Evolutionary conservation across 495 filamentous ascomycete genomes (phyloP).

Genomic region (Neurospora sublineolata): DNA sequence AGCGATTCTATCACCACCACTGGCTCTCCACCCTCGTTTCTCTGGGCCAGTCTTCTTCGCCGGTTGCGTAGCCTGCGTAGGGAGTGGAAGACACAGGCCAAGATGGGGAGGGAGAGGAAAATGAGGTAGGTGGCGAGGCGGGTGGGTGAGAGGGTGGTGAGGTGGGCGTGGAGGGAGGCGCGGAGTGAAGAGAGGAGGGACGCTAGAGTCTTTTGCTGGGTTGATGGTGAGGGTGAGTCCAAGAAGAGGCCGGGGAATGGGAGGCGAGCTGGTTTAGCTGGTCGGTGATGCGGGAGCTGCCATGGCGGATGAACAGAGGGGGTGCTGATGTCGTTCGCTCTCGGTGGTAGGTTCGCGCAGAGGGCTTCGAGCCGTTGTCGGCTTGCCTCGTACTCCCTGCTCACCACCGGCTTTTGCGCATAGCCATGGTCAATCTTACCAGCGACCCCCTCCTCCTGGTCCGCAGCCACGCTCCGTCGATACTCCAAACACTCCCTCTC

Average conservation of each 20-base stretch:
- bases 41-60: not conserved
- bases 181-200: not conserved
- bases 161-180: not conserved
- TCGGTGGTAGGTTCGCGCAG: not conserved
- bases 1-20: not conserved
- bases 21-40: not conserved
- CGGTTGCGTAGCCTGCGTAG: not conserved
- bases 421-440: not conserved
- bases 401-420: not conserved
- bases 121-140: not conserved
- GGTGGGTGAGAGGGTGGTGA: not conserved
- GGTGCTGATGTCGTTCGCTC: not conserved
- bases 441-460: not conserved
- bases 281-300: slow-evolving; percentile 9
- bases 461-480: not conserved
- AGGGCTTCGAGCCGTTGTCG: not conserved
- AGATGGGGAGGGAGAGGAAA: not conserved
- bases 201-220: slow-evolving; percentile 12
- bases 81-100: not conserved
- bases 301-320: slow-evolving; percentile 6
- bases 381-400: not conserved
- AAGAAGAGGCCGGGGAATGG: slow-evolving; percentile 6
- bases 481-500: not conserved
- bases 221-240: slow-evolving; percentile 4
- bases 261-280: not conserved